These are phyloP conservation scores for Arachnopeziza araneosa DNA, from an alignment of 2,329 filamentous ascomycete genomes.

Conservation along the genomic window DNA sequence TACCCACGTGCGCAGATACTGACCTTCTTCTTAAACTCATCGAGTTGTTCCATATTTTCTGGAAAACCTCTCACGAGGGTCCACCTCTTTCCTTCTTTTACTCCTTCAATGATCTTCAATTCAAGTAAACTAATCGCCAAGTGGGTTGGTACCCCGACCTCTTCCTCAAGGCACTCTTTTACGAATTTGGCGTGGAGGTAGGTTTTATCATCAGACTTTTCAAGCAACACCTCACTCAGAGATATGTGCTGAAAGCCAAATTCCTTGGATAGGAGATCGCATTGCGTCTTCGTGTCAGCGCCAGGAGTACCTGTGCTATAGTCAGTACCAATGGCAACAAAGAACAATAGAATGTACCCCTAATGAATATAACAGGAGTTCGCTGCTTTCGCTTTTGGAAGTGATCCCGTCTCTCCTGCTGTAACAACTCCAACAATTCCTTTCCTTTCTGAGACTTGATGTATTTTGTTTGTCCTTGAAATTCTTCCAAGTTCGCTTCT, in stretches of 20 bases:
- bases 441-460: neutral
- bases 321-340: neutral
- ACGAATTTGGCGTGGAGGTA: conserved; percentile 1
- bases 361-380: conserved; percentile 1
- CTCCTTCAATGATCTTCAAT: neutral
- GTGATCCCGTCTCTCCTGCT: conserved; percentile 6
- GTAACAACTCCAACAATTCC: conserved; percentile 10
- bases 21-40: neutral
- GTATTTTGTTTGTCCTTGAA: neutral
- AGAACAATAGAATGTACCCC: neutral
- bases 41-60: neutral
- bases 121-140: conserved; percentile 1
- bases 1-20: neutral
- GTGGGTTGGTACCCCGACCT: neutral
- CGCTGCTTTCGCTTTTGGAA: neutral
- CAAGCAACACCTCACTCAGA: neutral
- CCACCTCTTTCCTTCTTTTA: neutral
- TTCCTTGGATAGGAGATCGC: neutral
- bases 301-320: neutral
- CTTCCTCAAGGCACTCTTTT: conserved; percentile 1
- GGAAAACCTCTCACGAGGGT: neutral
- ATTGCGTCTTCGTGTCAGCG: neutral
- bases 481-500: neutral
- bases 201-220: conserved; percentile 1
- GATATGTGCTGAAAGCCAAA: conserved; percentile 1